Percentiles rank a stretch among this genome's conserved stretches.
Conservation (phyloP, 192 early-diverging fungal species). For the Backusella mclennaniae region DNA sequence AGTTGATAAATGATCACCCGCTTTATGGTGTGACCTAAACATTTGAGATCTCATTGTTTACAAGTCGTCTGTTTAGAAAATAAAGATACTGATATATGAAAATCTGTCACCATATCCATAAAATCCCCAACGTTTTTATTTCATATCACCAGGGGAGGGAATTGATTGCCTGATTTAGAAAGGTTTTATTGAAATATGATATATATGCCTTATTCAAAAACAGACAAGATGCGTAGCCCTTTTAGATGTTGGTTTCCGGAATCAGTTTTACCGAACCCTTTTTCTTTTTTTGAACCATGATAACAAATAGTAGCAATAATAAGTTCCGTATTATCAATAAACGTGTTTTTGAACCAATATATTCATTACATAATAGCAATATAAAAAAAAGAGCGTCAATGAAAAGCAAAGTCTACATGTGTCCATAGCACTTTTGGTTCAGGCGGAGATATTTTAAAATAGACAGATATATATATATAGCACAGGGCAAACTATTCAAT, state of each 20-base stretch:
- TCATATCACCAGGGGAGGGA: neutral
- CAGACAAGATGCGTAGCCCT: neutral
- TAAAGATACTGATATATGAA: neutral
- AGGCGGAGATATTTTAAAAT: constrained; percentile 5
- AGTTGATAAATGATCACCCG: neutral
- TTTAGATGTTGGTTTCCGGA: neutral
- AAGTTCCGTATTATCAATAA: too few relatives aligned
- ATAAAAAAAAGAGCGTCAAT: neutral
- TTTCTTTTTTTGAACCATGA: neutral
- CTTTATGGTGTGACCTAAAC: neutral
- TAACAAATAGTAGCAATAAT: too few relatives aligned
- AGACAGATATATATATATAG: neutral
- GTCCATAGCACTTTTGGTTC: neutral
- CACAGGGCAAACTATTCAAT: neutral
- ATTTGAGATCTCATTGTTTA: neutral
- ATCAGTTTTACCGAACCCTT: neutral
- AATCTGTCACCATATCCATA: neutral
- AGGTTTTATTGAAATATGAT: neutral
- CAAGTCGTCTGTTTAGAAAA: neutral
- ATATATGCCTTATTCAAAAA: neutral
- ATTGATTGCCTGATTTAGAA: neutral
- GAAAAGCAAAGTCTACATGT: neutral
- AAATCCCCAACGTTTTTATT: neutral
- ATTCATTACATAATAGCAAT: neutral
- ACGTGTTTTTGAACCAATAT: neutral